Evolutionary conservation across 2,329 filamentous ascomycete genomes (phyloP).

Genomic region (Thelonectria olida): DNA sequence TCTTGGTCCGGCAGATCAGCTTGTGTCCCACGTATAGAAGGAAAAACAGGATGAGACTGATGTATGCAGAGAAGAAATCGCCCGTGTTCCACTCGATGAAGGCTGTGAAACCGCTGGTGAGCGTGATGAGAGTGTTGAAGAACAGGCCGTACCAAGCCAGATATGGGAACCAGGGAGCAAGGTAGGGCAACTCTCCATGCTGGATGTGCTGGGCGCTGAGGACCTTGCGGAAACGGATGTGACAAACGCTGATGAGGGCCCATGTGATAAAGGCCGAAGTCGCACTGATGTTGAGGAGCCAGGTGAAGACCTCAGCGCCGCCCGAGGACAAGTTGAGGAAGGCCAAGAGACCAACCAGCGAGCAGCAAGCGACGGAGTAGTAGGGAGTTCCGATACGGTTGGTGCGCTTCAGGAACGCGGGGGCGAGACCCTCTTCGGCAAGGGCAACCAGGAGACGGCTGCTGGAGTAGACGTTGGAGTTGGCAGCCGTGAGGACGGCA

Average conservation of each 20-base stretch:
- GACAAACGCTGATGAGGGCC: conserved; percentile 71
- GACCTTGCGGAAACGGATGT: conserved; percentile 72
- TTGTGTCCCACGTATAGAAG: conserved; percentile 71
- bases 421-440: conserved; percentile 71
- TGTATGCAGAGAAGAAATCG: conserved; percentile 71
- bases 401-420: conserved; percentile 65
- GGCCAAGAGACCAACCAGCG: conserved; percentile 69
- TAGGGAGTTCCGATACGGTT: conserved; percentile 71
- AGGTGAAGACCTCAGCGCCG: conserved; percentile 72
- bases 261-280: conserved; percentile 77
- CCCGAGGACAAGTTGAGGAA: conserved; percentile 72
- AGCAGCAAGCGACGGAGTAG: conserved; percentile 62
- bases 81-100: conserved; percentile 71
- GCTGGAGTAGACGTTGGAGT: conserved; percentile 79
- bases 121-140: conserved; percentile 69
- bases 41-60: conserved; percentile 71
- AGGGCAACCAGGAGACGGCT: conserved; percentile 74
- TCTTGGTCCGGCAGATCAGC: conserved; percentile 51
- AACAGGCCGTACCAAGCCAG: conserved; percentile 72
- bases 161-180: conserved; percentile 69
- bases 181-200: conserved; percentile 67
- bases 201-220: conserved; percentile 65
- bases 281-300: conserved; percentile 76
- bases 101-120: conserved; percentile 75
- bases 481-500: conserved; percentile 80